Conservation (phyloP, 2,329 filamentous ascomycete species). For the Zarea fungicola region DNA sequence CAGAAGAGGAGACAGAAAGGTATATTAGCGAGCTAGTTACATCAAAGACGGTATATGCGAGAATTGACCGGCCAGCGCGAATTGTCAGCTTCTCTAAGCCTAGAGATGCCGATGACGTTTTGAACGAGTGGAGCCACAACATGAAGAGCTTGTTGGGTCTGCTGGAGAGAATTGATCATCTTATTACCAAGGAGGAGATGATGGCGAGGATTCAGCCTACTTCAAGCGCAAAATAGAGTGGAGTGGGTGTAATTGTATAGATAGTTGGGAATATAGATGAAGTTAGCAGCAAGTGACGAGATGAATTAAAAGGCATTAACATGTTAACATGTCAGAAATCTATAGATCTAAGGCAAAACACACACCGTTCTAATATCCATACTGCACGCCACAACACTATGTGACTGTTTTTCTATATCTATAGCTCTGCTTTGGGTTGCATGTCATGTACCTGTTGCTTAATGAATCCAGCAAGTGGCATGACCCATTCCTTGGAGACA, state of each 20-base stretch:
- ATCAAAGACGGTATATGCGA: constrained; percentile 95
- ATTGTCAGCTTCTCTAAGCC: constrained; percentile 94
- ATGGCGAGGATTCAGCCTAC: constrained; percentile 90
- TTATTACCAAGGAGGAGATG: constrained; percentile 99
- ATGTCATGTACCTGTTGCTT: constrained; percentile 31
- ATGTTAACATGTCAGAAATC: neutral
- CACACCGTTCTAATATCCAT: constrained; percentile 18
- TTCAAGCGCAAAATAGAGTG: constrained; percentile 31
- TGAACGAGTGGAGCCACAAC: constrained; percentile 98
- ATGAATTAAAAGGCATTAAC: neutral
- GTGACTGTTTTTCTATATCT: neutral
- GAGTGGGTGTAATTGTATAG: constrained; percentile 12
- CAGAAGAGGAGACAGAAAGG: constrained; percentile 95
- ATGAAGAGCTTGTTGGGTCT: constrained; percentile 89
- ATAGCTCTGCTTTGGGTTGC: constrained; percentile 21
- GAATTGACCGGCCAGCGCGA: constrained; percentile 89
- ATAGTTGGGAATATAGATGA: constrained; percentile 6
- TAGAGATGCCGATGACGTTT: constrained; percentile 86
- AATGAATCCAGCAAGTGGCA: constrained; percentile 70
- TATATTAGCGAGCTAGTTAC: constrained; percentile 97
- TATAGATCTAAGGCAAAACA: neutral
- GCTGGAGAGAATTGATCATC: constrained; percentile 87
- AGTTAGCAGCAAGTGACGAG: neutral
- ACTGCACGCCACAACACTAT: no score
- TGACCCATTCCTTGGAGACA: constrained; percentile 72